A percentile compares a stretch with the other conserved stretches of the same genome.
Conservation (phyloP, 176 grass and related monocot species). For the Juncus effusus region DNA sequence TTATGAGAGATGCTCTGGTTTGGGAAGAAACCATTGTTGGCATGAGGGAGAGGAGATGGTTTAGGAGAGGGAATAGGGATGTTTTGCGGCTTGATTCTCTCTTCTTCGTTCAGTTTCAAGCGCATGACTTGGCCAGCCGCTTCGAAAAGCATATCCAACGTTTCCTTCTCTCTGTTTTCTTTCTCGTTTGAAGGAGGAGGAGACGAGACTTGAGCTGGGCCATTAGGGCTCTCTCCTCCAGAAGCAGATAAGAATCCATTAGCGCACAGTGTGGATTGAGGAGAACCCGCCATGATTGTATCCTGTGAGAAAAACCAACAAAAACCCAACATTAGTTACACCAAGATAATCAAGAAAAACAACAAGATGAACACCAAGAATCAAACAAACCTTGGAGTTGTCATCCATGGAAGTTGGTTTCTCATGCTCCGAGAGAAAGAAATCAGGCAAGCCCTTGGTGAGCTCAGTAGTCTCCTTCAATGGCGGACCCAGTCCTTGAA, state of each 20-base stretch:
- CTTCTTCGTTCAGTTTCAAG: slow-evolving; percentile 1
- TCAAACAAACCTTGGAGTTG: background rate
- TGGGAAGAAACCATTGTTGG: background rate
- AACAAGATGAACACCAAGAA: background rate
- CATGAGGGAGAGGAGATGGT: background rate
- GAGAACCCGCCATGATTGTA: slow-evolving; percentile 19
- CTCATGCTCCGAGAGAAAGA: slow-evolving; percentile 32
- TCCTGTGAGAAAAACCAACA: background rate
- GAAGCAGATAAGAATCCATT: slow-evolving; percentile 6
- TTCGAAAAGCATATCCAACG: slow-evolving; percentile 11
- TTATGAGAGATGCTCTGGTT: too few relatives aligned
- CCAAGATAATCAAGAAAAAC: background rate
- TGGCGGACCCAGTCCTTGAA: too few relatives aligned
- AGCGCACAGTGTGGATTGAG: slow-evolving; percentile 26
- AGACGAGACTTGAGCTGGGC: slow-evolving; percentile 8
- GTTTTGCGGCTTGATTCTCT: too few relatives aligned
- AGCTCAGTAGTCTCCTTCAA: background rate
- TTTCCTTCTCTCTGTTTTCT: slow-evolving; percentile 1
- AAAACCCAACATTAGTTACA: too few relatives aligned
- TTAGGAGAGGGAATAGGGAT: background rate
- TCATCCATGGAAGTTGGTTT: too few relatives aligned
- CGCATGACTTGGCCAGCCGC: slow-evolving; percentile 27
- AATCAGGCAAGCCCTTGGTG: slow-evolving; percentile 26
- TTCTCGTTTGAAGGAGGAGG: background rate
- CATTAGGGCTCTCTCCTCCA: slow-evolving; percentile 12